phyloP scores from a whole-genome alignment of 2,329 filamentous ascomycete genomes.

The Ophiostoma himal-ulmi region DNA sequence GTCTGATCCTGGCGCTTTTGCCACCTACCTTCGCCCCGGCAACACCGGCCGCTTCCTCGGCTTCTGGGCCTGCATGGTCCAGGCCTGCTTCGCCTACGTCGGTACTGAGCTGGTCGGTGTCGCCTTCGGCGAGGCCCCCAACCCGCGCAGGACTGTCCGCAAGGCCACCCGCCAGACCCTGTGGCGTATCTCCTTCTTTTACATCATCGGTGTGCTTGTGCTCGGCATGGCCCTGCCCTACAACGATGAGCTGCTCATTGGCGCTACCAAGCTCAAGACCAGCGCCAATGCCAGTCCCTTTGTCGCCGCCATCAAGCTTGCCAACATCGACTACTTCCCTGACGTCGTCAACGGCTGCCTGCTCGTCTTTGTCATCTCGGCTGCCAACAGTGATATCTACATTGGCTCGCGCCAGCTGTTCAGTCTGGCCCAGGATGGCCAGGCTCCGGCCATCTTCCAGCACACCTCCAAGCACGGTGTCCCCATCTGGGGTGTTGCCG shows the following conservation, averaged over 20 bases:
- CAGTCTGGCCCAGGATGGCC: conserved; percentile 57
- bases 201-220: conserved; percentile 53
- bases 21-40: conserved; percentile 38
- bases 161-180: conserved; percentile 68
- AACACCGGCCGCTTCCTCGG: conserved; percentile 38
- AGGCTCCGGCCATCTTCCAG: conserved; percentile 56
- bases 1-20: conserved; percentile 43
- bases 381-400: conserved; percentile 72
- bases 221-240: conserved; percentile 62
- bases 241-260: conserved; percentile 49
- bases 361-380: conserved; percentile 70
- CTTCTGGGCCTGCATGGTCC: conserved; percentile 48
- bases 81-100: conserved; percentile 64
- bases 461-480: conserved; percentile 56
- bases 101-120: conserved; percentile 72
- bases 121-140: conserved; percentile 68
- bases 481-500: conserved; percentile 55
- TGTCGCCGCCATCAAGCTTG: conserved; percentile 15
- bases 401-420: conserved; percentile 64
- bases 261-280: conserved; percentile 41
- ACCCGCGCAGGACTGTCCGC: conserved; percentile 67
- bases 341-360: conserved; percentile 73
- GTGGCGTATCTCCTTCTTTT: conserved; percentile 66
- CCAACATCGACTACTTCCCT: conserved; percentile 56
- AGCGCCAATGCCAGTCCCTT: conserved; percentile 45